Evolutionary conservation across 345 rosid species (phyloP), one percentile per base, ranked within the genome.

Genomic region (Chamaenerion angustifolium): DNA sequence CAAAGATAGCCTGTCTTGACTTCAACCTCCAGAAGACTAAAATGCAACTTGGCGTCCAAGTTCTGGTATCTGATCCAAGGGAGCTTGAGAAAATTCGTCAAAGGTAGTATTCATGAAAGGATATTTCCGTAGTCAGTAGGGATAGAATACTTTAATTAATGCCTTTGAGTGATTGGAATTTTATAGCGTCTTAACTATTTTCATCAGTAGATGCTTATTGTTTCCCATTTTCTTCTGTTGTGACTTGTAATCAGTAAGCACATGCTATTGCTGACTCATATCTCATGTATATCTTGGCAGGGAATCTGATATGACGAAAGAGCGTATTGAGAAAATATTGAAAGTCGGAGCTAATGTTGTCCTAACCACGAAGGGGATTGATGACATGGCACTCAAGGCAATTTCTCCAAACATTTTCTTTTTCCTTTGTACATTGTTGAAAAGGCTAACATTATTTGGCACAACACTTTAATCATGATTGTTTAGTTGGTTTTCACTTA

Each of bases 371-470:
- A 93, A 93, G 66, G 96, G 94, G 56, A 93, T 93, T 60, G 99
- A 88, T 69, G 99, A 88, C 78, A 93, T 93, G 99, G 94, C 99
- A 57, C 84, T 93, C 48, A 93, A 88, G 83, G 97, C 67, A 64
- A 56, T 67, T 9, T 47, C 56, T 37, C 40, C 14, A 40, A 13
- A 11, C 19, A 13, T 52, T 44, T 37, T 37, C 16, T 8, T 44
- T 14, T 19, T 10, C 12, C 18, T 15, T 16, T 31, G 6, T 43
- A 14, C 43, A 56, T 37, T 21, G 12, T 31, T 37, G 45, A n/a
- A 41, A 16, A 11, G 40, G 10, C 40, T n/a, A 1, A 40, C 16
- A 21, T 49, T 16, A 14, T 14, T 31, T 31, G 37, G 27, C 5
- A 5, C 27, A 23, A 2, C 27, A 23, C 5, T 23, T 23, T 23